These are phyloP conservation scores for Pseudogymnoascus sp. DNA, from an alignment of 2,329 filamentous ascomycete species.

Conservation along the genomic window DNA sequence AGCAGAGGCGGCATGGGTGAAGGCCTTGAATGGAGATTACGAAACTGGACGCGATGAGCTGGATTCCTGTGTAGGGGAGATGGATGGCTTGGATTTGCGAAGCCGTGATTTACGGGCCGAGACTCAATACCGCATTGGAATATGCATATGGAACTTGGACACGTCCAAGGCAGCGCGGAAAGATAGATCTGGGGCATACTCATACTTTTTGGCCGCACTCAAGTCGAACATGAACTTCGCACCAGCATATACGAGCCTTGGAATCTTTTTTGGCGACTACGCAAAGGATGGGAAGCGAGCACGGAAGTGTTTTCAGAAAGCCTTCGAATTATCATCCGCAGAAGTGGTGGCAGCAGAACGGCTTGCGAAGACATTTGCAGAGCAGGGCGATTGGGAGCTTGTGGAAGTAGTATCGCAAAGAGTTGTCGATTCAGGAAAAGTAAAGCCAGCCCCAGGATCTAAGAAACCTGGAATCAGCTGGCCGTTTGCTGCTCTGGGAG, in stretches of 20 bases:
- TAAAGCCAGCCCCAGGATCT: conserved; percentile 81
- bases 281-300: conserved; percentile 78
- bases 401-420: conserved; percentile 88
- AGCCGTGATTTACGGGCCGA: conserved; percentile 70
- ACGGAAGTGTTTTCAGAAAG: conserved; percentile 91
- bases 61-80: conserved; percentile 55
- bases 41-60: conserved; percentile 59
- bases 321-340: conserved; percentile 80
- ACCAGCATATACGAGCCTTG: conserved; percentile 83
- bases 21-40: conserved; percentile 72
- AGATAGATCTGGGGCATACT: conserved; percentile 73
- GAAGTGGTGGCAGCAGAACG: conserved; percentile 84
- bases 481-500: conserved; percentile 89
- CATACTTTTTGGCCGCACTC: conserved; percentile 72
- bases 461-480: conserved; percentile 91
- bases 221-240: conserved; percentile 84
- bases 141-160: conserved; percentile 80
- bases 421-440: conserved; percentile 89
- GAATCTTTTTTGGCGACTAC: conserved; percentile 87
- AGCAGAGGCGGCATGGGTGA: conserved; percentile 88
- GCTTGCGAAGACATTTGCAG: conserved; percentile 76
- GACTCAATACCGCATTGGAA: conserved; percentile 77
- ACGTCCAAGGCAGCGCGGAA: conserved; percentile 66
- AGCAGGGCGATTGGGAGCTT: conserved; percentile 89
- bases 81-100: conserved; percentile 53